These are phyloP conservation scores for Linnemannia exigua DNA, from an alignment of 192 early-diverging fungal species.

Conservation along the genomic window DNA sequence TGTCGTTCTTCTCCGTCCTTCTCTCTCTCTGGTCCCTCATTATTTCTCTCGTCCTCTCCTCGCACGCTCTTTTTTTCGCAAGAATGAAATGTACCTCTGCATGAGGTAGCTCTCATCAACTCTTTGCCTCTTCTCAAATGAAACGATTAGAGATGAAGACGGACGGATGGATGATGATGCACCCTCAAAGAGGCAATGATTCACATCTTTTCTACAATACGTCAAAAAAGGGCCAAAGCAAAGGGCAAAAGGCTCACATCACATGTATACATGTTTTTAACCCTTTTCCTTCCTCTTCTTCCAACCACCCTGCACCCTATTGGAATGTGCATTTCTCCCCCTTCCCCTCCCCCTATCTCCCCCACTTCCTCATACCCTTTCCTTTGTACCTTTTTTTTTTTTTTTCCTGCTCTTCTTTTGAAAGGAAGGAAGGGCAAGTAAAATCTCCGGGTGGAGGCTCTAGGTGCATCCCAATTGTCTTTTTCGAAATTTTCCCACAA, in stretches of 20 bases:
- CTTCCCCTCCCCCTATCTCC: background rate
- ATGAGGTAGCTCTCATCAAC: background rate
- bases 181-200: conserved; percentile 5
- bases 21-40: background rate
- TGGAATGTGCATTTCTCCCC: background rate
- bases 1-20: no score
- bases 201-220: no score
- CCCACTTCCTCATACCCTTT: no score
- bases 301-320: background rate
- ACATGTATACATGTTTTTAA: background rate
- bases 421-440: background rate
- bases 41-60: background rate
- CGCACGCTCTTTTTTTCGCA: background rate
- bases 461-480: conserved; percentile 4
- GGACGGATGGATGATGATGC: background rate
- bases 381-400: no score
- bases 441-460: conserved; percentile 8
- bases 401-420: background rate
- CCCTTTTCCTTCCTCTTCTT: background rate
- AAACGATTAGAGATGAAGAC: no score
- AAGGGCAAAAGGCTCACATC: background rate
- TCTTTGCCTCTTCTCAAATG: no score
- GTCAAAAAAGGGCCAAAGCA: background rate
- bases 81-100: background rate
- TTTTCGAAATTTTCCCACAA: conserved; percentile 11